Conservation (phyloP, 352 stramenopile species). For the Pythium biforme region DNA sequence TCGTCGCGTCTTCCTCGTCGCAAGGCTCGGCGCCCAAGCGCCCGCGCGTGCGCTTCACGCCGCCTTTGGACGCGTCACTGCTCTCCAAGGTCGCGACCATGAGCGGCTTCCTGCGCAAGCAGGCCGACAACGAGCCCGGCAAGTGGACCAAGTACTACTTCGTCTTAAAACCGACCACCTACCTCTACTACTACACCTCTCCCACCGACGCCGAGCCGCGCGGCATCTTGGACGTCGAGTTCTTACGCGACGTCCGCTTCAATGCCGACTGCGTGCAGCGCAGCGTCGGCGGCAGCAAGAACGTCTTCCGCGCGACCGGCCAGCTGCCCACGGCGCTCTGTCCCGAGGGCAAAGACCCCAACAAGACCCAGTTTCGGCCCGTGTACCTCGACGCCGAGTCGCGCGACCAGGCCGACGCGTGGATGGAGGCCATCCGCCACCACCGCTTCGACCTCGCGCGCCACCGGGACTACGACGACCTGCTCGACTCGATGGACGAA, state of each 20-base stretch:
- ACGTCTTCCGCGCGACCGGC: slow-evolving; percentile 74
- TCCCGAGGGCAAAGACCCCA: slow-evolving; percentile 13
- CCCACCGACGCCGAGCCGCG: slow-evolving; percentile 31
- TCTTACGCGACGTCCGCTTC: slow-evolving; percentile 68
- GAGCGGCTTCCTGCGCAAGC: slow-evolving; percentile 66
- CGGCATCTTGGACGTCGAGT: slow-evolving; percentile 81
- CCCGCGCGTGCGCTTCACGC: slow-evolving; percentile 54
- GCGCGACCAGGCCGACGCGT: slow-evolving; percentile 47
- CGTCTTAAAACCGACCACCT: slow-evolving; percentile 66
- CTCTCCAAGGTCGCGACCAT: slow-evolving; percentile 52
- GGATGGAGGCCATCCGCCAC: slow-evolving; percentile 68
- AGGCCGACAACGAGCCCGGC: slow-evolving; percentile 77
- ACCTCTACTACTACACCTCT: slow-evolving; percentile 82
- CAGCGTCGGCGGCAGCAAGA: slow-evolving; percentile 53
- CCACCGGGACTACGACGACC: slow-evolving; percentile 41
- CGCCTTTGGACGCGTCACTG: slow-evolving; percentile 40
- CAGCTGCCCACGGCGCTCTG: slow-evolving; percentile 42
- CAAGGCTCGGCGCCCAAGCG: background rate
- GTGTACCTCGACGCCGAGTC: slow-evolving; percentile 65
- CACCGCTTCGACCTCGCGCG: slow-evolving; percentile 66
- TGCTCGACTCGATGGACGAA: slow-evolving; percentile 13
- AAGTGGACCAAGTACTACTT: slow-evolving; percentile 85
- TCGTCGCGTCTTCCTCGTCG: background rate
- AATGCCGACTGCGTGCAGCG: slow-evolving; percentile 77
- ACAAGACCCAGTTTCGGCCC: slow-evolving; percentile 48